A percentile compares a stretch with the other conserved stretches of the same genome.
phyloP scores from a whole-genome alignment of 768 basidiomycete species.

The Phanerochaete sordida region DNA sequence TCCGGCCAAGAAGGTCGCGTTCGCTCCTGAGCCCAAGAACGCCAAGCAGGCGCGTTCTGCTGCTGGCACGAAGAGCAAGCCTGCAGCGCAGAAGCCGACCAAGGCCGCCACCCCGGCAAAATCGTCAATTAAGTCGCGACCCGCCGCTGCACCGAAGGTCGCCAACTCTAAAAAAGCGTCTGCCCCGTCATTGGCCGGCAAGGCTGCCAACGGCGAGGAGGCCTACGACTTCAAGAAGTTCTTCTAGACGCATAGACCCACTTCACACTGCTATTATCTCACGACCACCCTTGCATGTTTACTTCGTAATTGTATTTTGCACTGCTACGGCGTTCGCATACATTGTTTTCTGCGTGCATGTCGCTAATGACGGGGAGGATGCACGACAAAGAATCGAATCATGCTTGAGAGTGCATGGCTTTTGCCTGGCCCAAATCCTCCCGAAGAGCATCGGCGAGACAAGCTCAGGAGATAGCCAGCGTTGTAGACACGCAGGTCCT shows the following conservation, averaged over 20 bases:
- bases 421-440: no score
- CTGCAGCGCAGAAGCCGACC: constrained; percentile 10
- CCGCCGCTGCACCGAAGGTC: constrained; percentile 27
- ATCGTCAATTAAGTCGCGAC: neutral
- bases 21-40: constrained; percentile 25
- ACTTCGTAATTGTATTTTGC: no score
- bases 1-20: constrained; percentile 32
- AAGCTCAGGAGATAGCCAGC: no score
- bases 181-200: constrained; percentile 8
- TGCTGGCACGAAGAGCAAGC: constrained; percentile 18
- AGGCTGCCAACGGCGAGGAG: constrained; percentile 25
- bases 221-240: constrained; percentile 61
- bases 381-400: no score
- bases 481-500: no score
- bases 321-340: no score
- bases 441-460: no score
- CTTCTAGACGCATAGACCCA: constrained; percentile 42
- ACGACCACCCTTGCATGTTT: neutral
- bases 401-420: no score
- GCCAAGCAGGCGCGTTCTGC: constrained; percentile 23
- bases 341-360: no score
- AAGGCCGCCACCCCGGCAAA: constrained; percentile 17
- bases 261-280: neutral
- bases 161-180: constrained; percentile 20
- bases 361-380: no score